Evolutionary conservation across 306 rosid genomes (phyloP).

Genomic region (Prunus campanulata): DNA sequence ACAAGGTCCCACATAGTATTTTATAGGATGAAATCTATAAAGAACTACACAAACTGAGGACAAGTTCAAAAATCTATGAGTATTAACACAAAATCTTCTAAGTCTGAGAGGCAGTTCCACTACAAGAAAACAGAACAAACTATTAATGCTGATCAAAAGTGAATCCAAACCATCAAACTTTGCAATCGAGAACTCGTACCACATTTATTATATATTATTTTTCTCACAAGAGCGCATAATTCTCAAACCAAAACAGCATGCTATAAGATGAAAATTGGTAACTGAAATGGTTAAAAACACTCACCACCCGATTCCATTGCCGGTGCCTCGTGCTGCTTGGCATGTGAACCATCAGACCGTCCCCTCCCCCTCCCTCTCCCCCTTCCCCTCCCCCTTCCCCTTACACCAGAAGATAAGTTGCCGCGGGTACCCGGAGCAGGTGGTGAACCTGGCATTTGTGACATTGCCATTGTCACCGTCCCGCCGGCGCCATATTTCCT

Average conservation of each 20-base stretch:
- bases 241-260: not conserved
- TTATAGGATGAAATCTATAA: conserved; percentile 1
- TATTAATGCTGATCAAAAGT: conserved; percentile 6
- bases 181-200: conserved; percentile 9
- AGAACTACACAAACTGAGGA: not conserved
- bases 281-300: conserved; percentile 5
- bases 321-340: conserved; percentile 53
- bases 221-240: not conserved
- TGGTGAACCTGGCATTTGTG: conserved; percentile 66
- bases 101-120: conserved; percentile 13
- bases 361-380: conserved; percentile 32
- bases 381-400: not conserved
- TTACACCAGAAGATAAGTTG: conserved; percentile 47
- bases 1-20: conserved; percentile 19
- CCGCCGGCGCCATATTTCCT: conserved; percentile 86
- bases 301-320: conserved; percentile 59
- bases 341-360: conserved; percentile 44
- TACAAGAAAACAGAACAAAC: conserved; percentile 17
- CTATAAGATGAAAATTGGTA: conserved; percentile 1
- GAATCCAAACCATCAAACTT: conserved; percentile 3
- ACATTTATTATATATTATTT: conserved; percentile 10
- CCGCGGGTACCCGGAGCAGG: conserved; percentile 48
- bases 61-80: conserved; percentile 2
- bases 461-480: conserved; percentile 68
- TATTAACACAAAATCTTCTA: conserved; percentile 7